Evolutionary conservation across 1,284 basidiomycete genomes (phyloP), one percentile per base, ranked within the genome.

Genomic region (Heterobasidion annosum): DNA sequence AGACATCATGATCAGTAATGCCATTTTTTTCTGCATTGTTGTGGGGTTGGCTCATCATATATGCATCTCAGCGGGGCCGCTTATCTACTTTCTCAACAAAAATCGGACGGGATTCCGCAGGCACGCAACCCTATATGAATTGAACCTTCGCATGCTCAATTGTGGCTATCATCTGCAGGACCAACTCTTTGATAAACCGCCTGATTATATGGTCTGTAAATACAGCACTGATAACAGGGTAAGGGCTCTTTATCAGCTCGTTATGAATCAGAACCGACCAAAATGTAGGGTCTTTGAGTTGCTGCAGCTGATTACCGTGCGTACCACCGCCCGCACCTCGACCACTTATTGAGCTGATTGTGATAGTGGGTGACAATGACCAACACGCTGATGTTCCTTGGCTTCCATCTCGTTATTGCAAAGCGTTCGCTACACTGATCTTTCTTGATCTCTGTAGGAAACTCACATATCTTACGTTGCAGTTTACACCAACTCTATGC

Each of bases 401-500:
- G 44, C 10, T 57, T 57, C 37, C 56, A 57, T 33, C 48, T 57
- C 15, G 37, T 52, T 40, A 10, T 40, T 40, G 37, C 12, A 40
- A 40, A 40, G 37, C 37, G 13, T 18, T 52, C 18, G 56, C 51
- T 4, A 55, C 54, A 32, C 34, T 54, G 50, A 33, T 12, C 35
- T 34, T 13, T 4, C n/a, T 25, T 15, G 5, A 13, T 33, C 43
- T 7, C 45, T 34, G 5, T n/a, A 50, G 8, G n/a, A 18, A 37
- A 9, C 37, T 18, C 13, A 12, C 54, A 37, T 13, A 54, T 40
- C 13, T 34, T 33, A n/a, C 18, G 8, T 15, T n/a, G 2, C 44
- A 49, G 56, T 57, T 5, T 55, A 55, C 48, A 55, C 56, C 15
- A 55, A 55, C 44, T 57, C 49, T 15, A 55, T 55, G 54, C 56